phyloP scores from a whole-genome alignment of 441 rosid species.

The Sinapis alba region DNA sequence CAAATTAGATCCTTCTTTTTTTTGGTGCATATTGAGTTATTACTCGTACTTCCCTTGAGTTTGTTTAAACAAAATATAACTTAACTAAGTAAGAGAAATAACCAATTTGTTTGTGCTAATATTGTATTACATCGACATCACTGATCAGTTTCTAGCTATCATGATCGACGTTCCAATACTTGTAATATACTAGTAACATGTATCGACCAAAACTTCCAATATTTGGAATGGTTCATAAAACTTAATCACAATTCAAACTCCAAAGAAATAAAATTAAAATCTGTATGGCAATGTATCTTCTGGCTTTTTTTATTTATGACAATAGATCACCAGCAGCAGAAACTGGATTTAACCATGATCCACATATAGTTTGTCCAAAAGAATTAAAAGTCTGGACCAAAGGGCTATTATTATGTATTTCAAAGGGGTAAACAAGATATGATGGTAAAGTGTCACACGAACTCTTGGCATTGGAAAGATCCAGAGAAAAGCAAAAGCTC shows the following conservation, averaged over 20 bases:
- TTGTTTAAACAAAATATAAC: background rate
- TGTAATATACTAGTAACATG: background rate
- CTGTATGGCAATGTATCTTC: background rate
- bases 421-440: background rate
- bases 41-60: background rate
- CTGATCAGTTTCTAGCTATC: background rate
- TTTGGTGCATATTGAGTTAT: background rate
- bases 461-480: constrained; percentile 5
- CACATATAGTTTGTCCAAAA: background rate
- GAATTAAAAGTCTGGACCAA: background rate
- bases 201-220: background rate
- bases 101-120: background rate
- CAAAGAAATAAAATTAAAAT: background rate
- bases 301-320: too few relatives aligned
- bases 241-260: background rate
- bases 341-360: background rate
- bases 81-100: background rate
- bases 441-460: constrained; percentile 4
- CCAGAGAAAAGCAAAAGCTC: constrained; percentile 8
- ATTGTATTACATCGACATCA: background rate
- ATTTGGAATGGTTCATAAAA: background rate
- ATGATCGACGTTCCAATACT: background rate
- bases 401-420: background rate
- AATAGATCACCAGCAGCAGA: background rate
- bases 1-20: too few relatives aligned